Percentiles rank a stretch among this genome's conserved stretches.
Conservation (phyloP, 2,329 filamentous ascomycete species). For the Monosporascus sp. region DNA sequence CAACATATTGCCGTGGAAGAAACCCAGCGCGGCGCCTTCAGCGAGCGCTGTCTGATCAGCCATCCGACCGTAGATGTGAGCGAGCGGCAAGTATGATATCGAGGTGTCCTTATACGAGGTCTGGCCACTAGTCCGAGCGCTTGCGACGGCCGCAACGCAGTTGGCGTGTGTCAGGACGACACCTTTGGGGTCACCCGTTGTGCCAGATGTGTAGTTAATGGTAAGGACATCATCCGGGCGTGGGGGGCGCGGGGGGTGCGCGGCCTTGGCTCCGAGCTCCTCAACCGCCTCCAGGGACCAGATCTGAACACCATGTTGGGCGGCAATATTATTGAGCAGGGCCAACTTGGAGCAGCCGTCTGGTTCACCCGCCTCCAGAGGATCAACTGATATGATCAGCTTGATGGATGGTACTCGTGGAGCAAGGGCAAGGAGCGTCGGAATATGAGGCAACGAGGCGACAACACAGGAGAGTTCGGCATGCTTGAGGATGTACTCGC, state of each 20-base stretch:
- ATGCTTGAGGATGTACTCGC: constrained; percentile 95
- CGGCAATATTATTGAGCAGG: constrained; percentile 69
- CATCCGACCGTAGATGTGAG: constrained; percentile 89
- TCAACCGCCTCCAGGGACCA: constrained; percentile 79
- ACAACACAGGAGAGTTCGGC: constrained; percentile 69
- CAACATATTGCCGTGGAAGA: constrained; percentile 87
- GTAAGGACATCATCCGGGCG: constrained; percentile 72
- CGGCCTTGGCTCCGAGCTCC: constrained; percentile 65
- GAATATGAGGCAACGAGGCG: constrained; percentile 74
- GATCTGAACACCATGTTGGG: constrained; percentile 68
- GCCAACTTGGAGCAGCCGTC: constrained; percentile 72
- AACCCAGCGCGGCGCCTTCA: constrained; percentile 72
- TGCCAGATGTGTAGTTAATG: constrained; percentile 87
- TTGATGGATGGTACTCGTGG: constrained; percentile 75
- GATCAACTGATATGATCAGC: constrained; percentile 80
- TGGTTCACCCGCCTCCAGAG: constrained; percentile 73
- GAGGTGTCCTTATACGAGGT: constrained; percentile 53
- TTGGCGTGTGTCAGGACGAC: constrained; percentile 78
- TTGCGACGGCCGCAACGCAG: constrained; percentile 67
- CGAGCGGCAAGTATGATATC: constrained; percentile 85
- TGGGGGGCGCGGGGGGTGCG: constrained; percentile 66
- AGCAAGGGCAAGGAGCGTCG: constrained; percentile 72
- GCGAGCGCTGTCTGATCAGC: constrained; percentile 71
- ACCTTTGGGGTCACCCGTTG: constrained; percentile 77
- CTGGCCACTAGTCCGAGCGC: constrained; percentile 50